Evolutionary conservation across 139 green algal genomes (phyloP), one percentile per base, ranked within the genome.

Genomic region (Haematococcus sp.): DNA sequence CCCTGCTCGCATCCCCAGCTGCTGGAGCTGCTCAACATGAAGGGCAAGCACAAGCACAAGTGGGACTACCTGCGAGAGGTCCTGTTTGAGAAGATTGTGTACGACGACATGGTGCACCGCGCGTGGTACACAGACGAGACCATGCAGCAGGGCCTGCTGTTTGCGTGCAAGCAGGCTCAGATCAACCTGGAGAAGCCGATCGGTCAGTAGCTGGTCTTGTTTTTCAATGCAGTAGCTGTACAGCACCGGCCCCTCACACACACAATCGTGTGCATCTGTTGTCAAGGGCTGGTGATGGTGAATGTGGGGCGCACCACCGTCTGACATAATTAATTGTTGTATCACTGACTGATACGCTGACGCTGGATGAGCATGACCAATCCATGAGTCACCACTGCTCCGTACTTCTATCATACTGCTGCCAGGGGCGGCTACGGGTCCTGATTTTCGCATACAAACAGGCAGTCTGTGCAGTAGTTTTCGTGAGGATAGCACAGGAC

Each of bases 21-120:
- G 64, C 75, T 89, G 17, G 84, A 86, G 73, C 73, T 89, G 68
- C 73, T 89, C 2, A 89, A 89, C 84, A 87, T 89, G 80, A 80
- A 80, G 63, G 84, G 84, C 76, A 78, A 80, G 71, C 84, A 87
- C 72, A 78, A 81, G 63, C 78, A 85, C 71, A 89, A 89, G 73
- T 89, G 78, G 78, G 84, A 87, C 64, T 86, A 78, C 63, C 78
- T 89, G 77, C 77, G 75, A 15, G 56, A 74, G 28, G 64, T 73
- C 22, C 75, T 89, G 65, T 44, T 49, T 1, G 77, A 89, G 49
- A 73, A 76, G 51, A 75, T 89, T 49, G 84, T 89, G 64, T 86
- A 86, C 61, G 80, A 89, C 43, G 84, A 89, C 76, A 85, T 82
- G 49, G 15, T 68, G 25, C 73, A 79, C 25, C 76, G 76, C 25